Evolutionary conservation across 208 protist genomes (phyloP).

Genomic region (Leishmania turanica): DNA sequence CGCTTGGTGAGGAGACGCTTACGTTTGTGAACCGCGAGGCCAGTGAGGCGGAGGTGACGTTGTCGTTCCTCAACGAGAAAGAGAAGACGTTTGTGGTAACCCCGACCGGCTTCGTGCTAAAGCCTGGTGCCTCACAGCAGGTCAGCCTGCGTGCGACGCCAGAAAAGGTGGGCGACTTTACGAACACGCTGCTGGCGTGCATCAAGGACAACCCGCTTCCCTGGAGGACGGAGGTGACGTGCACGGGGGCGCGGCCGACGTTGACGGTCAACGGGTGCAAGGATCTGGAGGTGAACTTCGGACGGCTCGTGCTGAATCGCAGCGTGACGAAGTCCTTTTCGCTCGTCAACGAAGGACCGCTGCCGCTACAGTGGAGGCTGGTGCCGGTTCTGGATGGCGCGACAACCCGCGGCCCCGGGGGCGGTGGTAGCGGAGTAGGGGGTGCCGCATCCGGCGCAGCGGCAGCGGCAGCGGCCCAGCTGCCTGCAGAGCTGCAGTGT

Average conservation of each 20-base stretch:
- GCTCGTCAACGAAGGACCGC: conserved; percentile 73
- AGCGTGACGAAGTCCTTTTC: conserved; percentile 41
- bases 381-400: conserved; percentile 16
- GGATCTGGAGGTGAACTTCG: conserved; percentile 79
- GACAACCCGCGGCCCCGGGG: neutral
- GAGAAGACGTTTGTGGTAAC: conserved; percentile 83
- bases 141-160: conserved; percentile 86
- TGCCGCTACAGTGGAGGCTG: conserved; percentile 82
- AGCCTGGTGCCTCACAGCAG: conserved; percentile 70
- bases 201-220: conserved; percentile 94
- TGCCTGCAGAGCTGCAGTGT: conserved; percentile 77
- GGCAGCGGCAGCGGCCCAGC: conserved; percentile 49
- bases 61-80: conserved; percentile 85
- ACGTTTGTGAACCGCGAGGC: conserved; percentile 92
- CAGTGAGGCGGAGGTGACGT: conserved; percentile 67
- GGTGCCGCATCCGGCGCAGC: conserved; percentile 3
- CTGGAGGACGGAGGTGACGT: conserved; percentile 82
- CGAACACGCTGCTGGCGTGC: conserved; percentile 83
- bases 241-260: conserved; percentile 82
- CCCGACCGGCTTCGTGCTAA: conserved; percentile 76
- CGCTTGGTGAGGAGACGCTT: conserved; percentile 58
- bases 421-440: neutral
- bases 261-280: conserved; percentile 80
- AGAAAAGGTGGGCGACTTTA: conserved; percentile 80
- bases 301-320: conserved; percentile 73